Evolutionary conservation across 805 yeast species (phyloP).

Genomic region (Candida maesae): DNA sequence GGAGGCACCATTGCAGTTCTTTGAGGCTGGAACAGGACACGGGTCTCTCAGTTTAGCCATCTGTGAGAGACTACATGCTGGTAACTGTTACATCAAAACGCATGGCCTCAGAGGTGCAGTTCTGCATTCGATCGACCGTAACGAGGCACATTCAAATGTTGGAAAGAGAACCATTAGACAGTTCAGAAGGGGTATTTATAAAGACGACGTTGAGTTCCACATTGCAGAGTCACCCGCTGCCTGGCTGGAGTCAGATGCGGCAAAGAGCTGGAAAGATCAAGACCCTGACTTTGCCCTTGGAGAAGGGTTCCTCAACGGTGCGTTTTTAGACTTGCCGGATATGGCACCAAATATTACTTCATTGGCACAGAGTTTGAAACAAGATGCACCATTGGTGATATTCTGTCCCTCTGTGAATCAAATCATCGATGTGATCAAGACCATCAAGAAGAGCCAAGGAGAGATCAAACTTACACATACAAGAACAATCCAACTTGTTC

Average conservation of each 20-base stretch:
- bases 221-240: slow-evolving; percentile 36
- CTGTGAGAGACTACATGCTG: slow-evolving; percentile 39
- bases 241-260: slow-evolving; percentile 33
- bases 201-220: slow-evolving; percentile 43
- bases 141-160: slow-evolving; percentile 35
- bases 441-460: slow-evolving; percentile 27
- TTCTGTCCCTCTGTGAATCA: slow-evolving; percentile 50
- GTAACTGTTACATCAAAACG: slow-evolving; percentile 34
- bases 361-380: slow-evolving; percentile 33
- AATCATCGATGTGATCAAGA: slow-evolving; percentile 37
- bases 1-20: slow-evolving; percentile 35
- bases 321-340: slow-evolving; percentile 45
- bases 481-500: slow-evolving; percentile 38
- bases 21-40: slow-evolving; percentile 56
- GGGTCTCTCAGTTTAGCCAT: slow-evolving; percentile 47
- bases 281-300: slow-evolving; percentile 17
- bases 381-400: slow-evolving; percentile 41
- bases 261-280: slow-evolving; percentile 24
- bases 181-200: slow-evolving; percentile 41
- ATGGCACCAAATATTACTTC: slow-evolving; percentile 33
- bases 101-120: slow-evolving; percentile 38
- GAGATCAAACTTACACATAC: slow-evolving; percentile 34
- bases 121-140: slow-evolving; percentile 43
- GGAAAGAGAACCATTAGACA: slow-evolving; percentile 38
- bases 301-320: slow-evolving; percentile 37